Evolutionary conservation across 2,329 filamentous ascomycete species (phyloP), one percentile per base, ranked within the genome.

Genomic region (Cephalotrichum gorgonifer): DNA sequence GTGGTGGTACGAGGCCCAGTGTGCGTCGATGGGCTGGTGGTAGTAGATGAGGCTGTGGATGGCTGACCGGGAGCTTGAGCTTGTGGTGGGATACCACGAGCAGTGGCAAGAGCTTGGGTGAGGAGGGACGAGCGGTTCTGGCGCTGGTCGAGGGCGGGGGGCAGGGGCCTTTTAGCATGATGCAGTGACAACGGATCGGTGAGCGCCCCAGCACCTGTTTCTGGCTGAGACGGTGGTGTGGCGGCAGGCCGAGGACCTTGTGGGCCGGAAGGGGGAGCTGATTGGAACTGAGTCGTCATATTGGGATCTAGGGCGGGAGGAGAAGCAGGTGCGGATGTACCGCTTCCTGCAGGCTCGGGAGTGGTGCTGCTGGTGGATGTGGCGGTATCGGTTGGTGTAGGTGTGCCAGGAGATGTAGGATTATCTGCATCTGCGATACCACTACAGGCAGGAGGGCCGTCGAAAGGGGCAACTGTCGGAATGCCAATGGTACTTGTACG

Each of bases 21-120:
- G 35, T 39, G 17, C 35, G 49, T 43, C 22, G 44, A 48, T 38
- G 48, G 26, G 31, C n/a, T n/a, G n/a, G 30, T 49, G 15, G 43
- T 38, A 28, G 47, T n/a, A 51, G 52, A 47, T 51, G 58, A 48
- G 26, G 58, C 58, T 53, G 51, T 44, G 47, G 53, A 54, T n/a
- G 56, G 44, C 47, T 55, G 54, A 6, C 17, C 3, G 48, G 26
- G 54, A 50, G 25, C 11, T 50, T 60, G 38, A 8, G 38, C 11
- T 50, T 60, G 56, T 20, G 60, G 55, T 45, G 58, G 62, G 45
- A 78, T 76, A 58, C 75, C 75, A 58, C 76, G 74, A 59, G 75
- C 76, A 64, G 74, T 76, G 60, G 75, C 75, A 61, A 79, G 67
- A 60, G 76, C 75, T 64, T 79, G 73, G 52, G 74, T 72, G 63